Conservation (phyloP, 177 flowering plant genomes). For the Tripterygium wilfordii region DNA sequence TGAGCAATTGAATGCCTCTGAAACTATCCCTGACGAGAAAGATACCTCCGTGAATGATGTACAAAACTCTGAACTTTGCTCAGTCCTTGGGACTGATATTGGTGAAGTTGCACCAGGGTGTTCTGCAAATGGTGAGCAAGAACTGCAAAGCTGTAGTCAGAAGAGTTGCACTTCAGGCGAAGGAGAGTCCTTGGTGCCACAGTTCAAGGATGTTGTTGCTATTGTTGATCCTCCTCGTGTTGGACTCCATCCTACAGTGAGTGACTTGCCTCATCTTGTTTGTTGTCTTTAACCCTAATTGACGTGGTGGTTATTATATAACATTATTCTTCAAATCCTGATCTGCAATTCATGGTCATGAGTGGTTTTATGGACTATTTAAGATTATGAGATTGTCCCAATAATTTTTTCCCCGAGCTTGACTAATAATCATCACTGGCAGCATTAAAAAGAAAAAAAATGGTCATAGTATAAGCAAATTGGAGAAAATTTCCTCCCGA, state of each 20-base stretch:
- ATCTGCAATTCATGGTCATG: too few relatives aligned
- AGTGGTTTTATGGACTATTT: too few relatives aligned
- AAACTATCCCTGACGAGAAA: slow-evolving; percentile 23
- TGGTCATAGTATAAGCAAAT: too few relatives aligned
- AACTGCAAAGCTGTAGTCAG: slow-evolving; percentile 13
- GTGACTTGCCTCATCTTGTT: slow-evolving; percentile 12
- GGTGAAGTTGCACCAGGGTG: slow-evolving; percentile 13
- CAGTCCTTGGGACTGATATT: slow-evolving; percentile 20
- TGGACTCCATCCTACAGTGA: slow-evolving; percentile 90
- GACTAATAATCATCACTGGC: too few relatives aligned
- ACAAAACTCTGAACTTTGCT: slow-evolving; percentile 15
- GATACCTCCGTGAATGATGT: slow-evolving; percentile 6
- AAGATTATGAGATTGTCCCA: background rate
- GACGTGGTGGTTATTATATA: too few relatives aligned
- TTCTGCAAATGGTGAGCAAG: slow-evolving; percentile 17
- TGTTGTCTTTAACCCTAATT: background rate
- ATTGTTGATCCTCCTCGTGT: slow-evolving; percentile 96
- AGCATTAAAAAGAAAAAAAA: too few relatives aligned
- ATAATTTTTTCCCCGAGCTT: background rate
- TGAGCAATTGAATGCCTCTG: slow-evolving; percentile 19
- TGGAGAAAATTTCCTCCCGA: too few relatives aligned
- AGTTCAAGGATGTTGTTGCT: slow-evolving; percentile 74
- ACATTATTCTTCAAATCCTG: too few relatives aligned
- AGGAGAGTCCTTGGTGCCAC: slow-evolving; percentile 17
- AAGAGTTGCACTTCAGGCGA: slow-evolving; percentile 22